These are phyloP conservation scores for Omphalea diandra DNA, from an alignment of 441 rosid species.

Conservation along the genomic window DNA sequence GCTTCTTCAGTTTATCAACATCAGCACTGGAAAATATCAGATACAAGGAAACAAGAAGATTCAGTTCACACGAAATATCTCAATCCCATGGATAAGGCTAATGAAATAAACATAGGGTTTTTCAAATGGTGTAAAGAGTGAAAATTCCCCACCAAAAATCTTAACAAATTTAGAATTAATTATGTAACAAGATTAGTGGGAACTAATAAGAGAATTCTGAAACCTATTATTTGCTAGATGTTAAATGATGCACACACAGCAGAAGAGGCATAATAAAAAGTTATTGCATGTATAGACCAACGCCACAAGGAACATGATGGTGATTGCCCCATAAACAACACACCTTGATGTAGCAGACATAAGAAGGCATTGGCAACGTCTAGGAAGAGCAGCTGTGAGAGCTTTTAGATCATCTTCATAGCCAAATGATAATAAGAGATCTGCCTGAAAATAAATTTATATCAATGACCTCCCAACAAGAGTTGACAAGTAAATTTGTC, in stretches of 20 bases:
- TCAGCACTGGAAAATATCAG: constrained; percentile 61
- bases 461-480: constrained; percentile 20
- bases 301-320: too few species aligned
- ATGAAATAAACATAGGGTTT: not conserved
- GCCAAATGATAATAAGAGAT: constrained; percentile 88
- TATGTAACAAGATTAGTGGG: too few species aligned
- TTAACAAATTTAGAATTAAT: too few species aligned
- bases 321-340: constrained; percentile 12
- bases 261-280: not conserved
- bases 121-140: not conserved
- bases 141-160: too few species aligned
- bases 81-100: not conserved
- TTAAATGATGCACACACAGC: not conserved
- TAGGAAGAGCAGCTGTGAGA: constrained; percentile 74
- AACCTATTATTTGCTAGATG: not conserved
- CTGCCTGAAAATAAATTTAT: constrained; percentile 65
- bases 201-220: too few species aligned
- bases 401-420: constrained; percentile 89
- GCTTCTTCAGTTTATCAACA: constrained; percentile 87
- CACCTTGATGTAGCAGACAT: constrained; percentile 99
- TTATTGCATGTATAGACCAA: not conserved
- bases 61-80: constrained; percentile 15
- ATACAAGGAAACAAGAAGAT: constrained; percentile 13
- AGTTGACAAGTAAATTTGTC: not conserved
- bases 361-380: constrained; percentile 88